A percentile compares a stretch with the other conserved stretches of the same genome.
Evolutionary conservation across 768 basidiomycete species (phyloP).

Genomic region (Boletellus ananiceps): DNA sequence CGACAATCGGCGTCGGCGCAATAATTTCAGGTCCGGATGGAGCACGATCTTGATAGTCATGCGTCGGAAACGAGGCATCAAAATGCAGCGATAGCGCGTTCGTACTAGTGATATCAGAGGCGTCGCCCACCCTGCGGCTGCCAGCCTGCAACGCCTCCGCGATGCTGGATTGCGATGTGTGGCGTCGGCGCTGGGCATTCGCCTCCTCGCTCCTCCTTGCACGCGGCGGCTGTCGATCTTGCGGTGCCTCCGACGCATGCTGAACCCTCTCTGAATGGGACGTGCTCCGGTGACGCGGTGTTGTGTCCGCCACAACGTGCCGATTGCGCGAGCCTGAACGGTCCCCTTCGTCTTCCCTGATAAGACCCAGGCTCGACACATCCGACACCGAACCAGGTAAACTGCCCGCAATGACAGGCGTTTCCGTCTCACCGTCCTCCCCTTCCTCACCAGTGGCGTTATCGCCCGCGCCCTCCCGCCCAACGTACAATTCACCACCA

Average conservation of each 20-base stretch:
- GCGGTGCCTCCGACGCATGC: constrained; percentile 6
- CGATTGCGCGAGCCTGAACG: constrained; percentile 10
- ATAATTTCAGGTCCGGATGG: constrained; percentile 31
- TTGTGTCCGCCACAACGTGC: constrained; percentile 6
- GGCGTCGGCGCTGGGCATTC: constrained; percentile 14
- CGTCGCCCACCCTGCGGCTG: constrained; percentile 13
- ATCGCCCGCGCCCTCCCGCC: constrained; percentile 12
- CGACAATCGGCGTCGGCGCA: constrained; percentile 33
- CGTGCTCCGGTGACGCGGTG: constrained; percentile 14
- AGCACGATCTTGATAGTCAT: constrained; percentile 18
- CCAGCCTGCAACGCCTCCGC: constrained; percentile 19
- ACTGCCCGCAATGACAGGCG: constrained; percentile 18
- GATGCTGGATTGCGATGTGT: constrained; percentile 17
- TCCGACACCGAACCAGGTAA: constrained; percentile 18
- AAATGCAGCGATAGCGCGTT: constrained; percentile 34
- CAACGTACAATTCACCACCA: constrained; percentile 16
- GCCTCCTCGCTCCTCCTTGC: constrained; percentile 22
- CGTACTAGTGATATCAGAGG: constrained; percentile 24
- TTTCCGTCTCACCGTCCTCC: constrained; percentile 17
- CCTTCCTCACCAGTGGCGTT: constrained; percentile 13
- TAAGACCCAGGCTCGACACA: constrained; percentile 27
- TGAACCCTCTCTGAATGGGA: constrained; percentile 18
- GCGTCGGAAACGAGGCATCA: constrained; percentile 32
- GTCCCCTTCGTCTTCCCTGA: constrained; percentile 30
- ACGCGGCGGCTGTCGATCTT: constrained; percentile 19